phyloP scores from a whole-genome alignment of 257 asterid species.

The Solanum acaule region DNA sequence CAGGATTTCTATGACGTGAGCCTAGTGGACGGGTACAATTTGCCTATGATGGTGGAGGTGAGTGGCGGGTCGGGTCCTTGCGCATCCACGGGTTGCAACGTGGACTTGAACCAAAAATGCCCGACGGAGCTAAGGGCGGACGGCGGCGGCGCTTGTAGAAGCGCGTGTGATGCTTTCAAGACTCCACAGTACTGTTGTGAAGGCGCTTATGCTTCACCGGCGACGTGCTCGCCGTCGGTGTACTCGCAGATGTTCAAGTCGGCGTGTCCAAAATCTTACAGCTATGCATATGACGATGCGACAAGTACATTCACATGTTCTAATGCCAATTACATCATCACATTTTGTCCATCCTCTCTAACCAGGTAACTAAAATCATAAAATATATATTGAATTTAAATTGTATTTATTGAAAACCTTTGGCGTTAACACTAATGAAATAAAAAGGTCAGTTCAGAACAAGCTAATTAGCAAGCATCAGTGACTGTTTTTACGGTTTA shows the following conservation, averaged over 20 bases:
- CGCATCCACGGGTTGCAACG: slow-evolving; percentile 53
- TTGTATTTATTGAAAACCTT: background rate
- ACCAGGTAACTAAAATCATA: slow-evolving; percentile 16
- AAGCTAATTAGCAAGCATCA: too few relatives aligned
- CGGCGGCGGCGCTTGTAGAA: slow-evolving; percentile 56
- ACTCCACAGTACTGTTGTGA: slow-evolving; percentile 57
- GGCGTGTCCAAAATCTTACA: slow-evolving; percentile 63
- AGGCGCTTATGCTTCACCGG: slow-evolving; percentile 53
- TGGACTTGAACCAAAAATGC: slow-evolving; percentile 47
- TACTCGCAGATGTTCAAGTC: slow-evolving; percentile 62
- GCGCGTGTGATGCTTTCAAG: slow-evolving; percentile 70
- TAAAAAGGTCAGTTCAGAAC: too few relatives aligned
- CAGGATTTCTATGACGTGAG: slow-evolving; percentile 77
- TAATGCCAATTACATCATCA: slow-evolving; percentile 54
- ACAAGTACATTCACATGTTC: slow-evolving; percentile 69
- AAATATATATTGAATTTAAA: background rate
- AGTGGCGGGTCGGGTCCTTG: slow-evolving; percentile 63
- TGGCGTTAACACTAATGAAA: too few relatives aligned
- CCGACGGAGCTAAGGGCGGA: slow-evolving; percentile 46
- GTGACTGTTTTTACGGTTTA: too few relatives aligned
- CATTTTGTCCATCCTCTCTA: slow-evolving; percentile 41
- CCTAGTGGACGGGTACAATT: slow-evolving; percentile 73
- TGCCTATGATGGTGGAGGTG: slow-evolving; percentile 57
- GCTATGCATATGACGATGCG: slow-evolving; percentile 72
- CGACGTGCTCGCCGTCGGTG: slow-evolving; percentile 52